Percentiles rank a stretch among this genome's conserved stretches.
These are phyloP conservation scores for Rhododendron vialii DNA, from an alignment of 148 eudicot species.

Conservation along the genomic window DNA sequence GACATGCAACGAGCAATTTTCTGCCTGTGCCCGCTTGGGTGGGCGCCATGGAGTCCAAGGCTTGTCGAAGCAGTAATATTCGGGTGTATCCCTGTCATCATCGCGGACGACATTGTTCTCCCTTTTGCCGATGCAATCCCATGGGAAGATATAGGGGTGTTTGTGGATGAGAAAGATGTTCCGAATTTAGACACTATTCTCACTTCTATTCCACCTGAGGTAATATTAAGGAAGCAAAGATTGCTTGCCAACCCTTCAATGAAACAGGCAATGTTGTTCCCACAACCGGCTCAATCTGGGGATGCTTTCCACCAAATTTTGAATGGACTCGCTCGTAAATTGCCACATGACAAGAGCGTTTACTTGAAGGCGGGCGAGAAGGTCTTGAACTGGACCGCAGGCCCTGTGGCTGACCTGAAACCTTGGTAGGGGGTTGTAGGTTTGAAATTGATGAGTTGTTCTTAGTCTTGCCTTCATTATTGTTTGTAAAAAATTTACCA, in stretches of 20 bases:
- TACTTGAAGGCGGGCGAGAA: conserved; percentile 64
- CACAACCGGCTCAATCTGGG: conserved; percentile 90
- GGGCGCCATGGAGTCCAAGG: conserved; percentile 99
- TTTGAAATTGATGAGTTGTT: background rate
- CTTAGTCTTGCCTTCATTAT: background rate
- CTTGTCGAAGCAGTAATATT: conserved; percentile 94
- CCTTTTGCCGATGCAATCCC: conserved; percentile 99
- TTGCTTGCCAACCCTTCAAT: conserved; percentile 92
- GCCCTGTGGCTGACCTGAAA: conserved; percentile 86
- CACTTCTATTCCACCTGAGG: conserved; percentile 77
- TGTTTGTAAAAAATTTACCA: background rate
- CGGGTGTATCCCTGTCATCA: conserved; percentile 95
- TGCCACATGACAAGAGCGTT: conserved; percentile 63
- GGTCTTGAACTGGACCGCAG: conserved; percentile 93
- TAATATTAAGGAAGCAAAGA: conserved; percentile 89
- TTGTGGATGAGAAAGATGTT: conserved; percentile 86
- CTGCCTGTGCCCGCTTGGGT: conserved; percentile 93
- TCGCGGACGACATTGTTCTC: conserved; percentile 91
- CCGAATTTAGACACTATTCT: conserved; percentile 83
- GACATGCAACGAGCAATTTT: conserved; percentile 98
- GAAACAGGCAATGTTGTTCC: conserved; percentile 97
- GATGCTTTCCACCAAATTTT: conserved; percentile 97
- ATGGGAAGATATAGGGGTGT: conserved; percentile 96
- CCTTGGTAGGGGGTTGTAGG: conserved; percentile 59
- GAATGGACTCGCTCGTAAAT: conserved; percentile 91